Conservation (phyloP, 106 monocot genomes). For the Dendrobium officinale region DNA sequence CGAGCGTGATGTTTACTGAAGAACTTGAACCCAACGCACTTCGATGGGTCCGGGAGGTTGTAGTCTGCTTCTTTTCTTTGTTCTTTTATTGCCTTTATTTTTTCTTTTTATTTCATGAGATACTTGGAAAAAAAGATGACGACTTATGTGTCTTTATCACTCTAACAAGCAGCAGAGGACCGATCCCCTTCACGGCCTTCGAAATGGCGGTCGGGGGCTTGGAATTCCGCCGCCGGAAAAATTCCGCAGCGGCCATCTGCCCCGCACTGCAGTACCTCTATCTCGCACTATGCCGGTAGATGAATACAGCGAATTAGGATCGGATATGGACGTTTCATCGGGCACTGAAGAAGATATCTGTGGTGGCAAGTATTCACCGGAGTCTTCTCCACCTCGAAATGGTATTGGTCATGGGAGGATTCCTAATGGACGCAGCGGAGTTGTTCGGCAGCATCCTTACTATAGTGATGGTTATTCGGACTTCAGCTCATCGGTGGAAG, state of each 20-base stretch:
- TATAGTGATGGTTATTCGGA: constrained; percentile 72
- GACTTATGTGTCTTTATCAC: background rate
- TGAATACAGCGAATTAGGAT: constrained; percentile 42
- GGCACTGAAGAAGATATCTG: constrained; percentile 56
- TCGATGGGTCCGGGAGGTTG: constrained; percentile 44
- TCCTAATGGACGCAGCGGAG: constrained; percentile 6
- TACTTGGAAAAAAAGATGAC: background rate
- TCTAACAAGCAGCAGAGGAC: constrained; percentile 20
- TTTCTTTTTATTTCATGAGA: background rate
- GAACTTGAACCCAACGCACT: constrained; percentile 36
- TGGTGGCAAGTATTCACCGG: constrained; percentile 41
- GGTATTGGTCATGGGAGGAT: constrained; percentile 13
- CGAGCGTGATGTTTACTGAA: constrained; percentile 40
- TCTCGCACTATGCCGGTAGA: constrained; percentile 22
- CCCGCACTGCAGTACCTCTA: constrained; percentile 25
- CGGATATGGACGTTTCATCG: constrained; percentile 70
- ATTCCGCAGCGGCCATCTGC: constrained; percentile 80
- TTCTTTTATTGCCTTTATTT: background rate
- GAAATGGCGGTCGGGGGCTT: constrained; percentile 26
- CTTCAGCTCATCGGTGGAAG: constrained; percentile 55
- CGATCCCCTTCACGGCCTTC: constrained; percentile 19
- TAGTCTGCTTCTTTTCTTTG: background rate
- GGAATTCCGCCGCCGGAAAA: constrained; percentile 71
- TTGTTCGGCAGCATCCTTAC: constrained; percentile 23
- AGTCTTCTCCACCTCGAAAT: constrained; percentile 50